Evolutionary conservation across 768 basidiomycete genomes (phyloP).

Genomic region (Mrakia frigida): DNA sequence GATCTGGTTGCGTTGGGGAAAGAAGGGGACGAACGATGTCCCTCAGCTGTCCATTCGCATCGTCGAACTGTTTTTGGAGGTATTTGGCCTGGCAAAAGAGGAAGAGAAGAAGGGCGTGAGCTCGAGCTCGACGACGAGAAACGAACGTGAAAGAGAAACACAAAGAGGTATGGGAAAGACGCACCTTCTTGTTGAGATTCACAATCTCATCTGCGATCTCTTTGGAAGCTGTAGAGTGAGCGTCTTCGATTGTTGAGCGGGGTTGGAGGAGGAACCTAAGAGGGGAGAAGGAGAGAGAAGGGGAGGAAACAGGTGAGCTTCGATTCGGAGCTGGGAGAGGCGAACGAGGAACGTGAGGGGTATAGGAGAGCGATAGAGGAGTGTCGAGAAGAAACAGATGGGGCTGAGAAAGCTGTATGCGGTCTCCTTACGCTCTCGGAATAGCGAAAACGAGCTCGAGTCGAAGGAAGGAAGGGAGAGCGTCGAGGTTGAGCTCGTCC

Average conservation of each 20-base stretch:
- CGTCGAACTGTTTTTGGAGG: conserved; percentile 97
- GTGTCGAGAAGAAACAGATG: background rate
- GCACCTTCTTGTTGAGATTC: conserved; percentile 78
- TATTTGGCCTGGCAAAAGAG: conserved; percentile 57
- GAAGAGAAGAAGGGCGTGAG: background rate
- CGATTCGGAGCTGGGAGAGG: no score
- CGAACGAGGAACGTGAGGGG: no score
- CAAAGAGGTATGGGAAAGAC: conserved; percentile 12
- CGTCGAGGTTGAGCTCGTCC: background rate
- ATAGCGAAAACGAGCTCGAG: no score
- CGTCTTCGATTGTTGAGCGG: conserved; percentile 67
- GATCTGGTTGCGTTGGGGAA: background rate
- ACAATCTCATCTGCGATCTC: conserved; percentile 76
- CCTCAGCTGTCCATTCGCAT: conserved; percentile 91
- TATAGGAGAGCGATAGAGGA: conserved; percentile 22
- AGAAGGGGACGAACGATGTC: conserved; percentile 50
- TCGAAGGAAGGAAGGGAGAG: background rate
- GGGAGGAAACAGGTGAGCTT: background rate
- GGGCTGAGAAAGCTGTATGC: background rate
- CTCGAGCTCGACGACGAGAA: background rate
- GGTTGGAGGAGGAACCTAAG: conserved; percentile 86
- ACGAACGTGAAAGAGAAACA: background rate
- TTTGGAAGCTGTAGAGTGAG: conserved; percentile 71
- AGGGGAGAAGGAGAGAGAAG: background rate
- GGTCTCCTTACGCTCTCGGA: background rate